Percentiles rank a stretch among this genome's conserved stretches.
phyloP scores from a whole-genome alignment of 2,329 filamentous ascomycete genomes.

The Bipolaris cookei region DNA sequence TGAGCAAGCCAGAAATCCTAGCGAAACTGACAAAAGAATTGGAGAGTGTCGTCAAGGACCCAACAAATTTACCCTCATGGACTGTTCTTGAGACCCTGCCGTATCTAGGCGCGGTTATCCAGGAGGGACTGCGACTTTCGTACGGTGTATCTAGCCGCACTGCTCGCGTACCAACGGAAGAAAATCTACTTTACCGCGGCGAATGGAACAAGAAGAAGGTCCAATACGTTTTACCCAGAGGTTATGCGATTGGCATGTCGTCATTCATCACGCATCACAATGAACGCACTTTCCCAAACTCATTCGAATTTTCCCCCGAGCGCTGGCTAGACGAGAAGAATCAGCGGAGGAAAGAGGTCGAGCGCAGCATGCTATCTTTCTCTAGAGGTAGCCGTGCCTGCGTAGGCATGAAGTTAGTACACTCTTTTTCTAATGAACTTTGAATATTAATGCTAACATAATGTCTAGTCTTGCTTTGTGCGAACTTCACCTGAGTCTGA shows the following conservation, averaged over 20 bases:
- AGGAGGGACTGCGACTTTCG: conserved; percentile 40
- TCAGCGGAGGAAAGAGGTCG: conserved; percentile 31
- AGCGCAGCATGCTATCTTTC: conserved; percentile 39
- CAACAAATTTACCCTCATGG: conserved; percentile 26
- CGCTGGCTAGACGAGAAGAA: conserved; percentile 40
- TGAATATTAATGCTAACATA: background rate
- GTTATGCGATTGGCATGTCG: conserved; percentile 38
- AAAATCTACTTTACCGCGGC: conserved; percentile 32
- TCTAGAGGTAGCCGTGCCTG: conserved; percentile 42
- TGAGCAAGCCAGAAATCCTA: conserved; percentile 33
- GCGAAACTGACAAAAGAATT: conserved; percentile 36
- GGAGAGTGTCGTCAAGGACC: conserved; percentile 22
- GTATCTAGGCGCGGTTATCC: conserved; percentile 42
- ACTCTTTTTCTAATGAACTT: background rate
- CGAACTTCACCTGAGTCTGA: conserved; percentile 31
- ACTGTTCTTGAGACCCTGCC: conserved; percentile 35
- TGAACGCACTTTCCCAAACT: conserved; percentile 33
- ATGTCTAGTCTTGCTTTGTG: conserved; percentile 29
- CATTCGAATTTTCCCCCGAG: conserved; percentile 37
- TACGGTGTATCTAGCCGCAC: conserved; percentile 38
- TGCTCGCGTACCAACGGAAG: conserved; percentile 32
- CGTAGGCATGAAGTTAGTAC: conserved; percentile 44
- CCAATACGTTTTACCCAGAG: conserved; percentile 30
- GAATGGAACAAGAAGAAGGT: conserved; percentile 34
- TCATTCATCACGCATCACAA: conserved; percentile 34